Evolutionary conservation across 345 rosid species (phyloP).

Genomic region (Eucalyptus cloeziana): DNA sequence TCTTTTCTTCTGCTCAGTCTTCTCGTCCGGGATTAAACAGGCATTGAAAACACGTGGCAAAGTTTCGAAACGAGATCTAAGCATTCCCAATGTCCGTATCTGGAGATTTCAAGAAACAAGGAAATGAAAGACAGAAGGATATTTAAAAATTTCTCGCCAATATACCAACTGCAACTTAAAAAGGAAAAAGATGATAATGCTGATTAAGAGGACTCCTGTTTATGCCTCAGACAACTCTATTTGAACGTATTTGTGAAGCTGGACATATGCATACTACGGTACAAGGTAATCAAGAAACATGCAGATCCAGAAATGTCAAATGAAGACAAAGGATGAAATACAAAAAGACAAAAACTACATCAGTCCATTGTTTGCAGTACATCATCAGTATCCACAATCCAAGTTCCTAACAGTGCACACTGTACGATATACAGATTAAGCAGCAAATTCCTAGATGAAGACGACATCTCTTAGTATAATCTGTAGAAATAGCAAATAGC

Average conservation of each 20-base stretch:
- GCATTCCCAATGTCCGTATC: constrained; percentile 99
- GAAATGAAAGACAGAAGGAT: not conserved
- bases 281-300: not conserved
- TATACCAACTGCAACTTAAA: not conserved
- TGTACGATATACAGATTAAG: not conserved
- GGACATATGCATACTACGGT: not conserved
- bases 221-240: not conserved
- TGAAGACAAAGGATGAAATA: not conserved
- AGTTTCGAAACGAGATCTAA: constrained; percentile 85
- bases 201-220: not conserved
- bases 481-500: not conserved
- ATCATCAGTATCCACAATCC: not conserved
- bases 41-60: constrained; percentile 89
- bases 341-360: not conserved
- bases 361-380: not conserved
- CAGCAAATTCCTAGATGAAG: not conserved
- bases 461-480: not conserved
- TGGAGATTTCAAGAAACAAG: not conserved
- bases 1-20: constrained; percentile 49
- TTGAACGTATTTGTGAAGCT: not conserved
- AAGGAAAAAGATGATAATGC: not conserved
- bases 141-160: not conserved
- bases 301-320: not conserved
- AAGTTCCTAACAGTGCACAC: not conserved
- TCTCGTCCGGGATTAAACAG: constrained; percentile 68